These are phyloP conservation scores for Hyphodiscus hymeniophilus DNA, from an alignment of 495 filamentous ascomycete species.

Conservation along the genomic window DNA sequence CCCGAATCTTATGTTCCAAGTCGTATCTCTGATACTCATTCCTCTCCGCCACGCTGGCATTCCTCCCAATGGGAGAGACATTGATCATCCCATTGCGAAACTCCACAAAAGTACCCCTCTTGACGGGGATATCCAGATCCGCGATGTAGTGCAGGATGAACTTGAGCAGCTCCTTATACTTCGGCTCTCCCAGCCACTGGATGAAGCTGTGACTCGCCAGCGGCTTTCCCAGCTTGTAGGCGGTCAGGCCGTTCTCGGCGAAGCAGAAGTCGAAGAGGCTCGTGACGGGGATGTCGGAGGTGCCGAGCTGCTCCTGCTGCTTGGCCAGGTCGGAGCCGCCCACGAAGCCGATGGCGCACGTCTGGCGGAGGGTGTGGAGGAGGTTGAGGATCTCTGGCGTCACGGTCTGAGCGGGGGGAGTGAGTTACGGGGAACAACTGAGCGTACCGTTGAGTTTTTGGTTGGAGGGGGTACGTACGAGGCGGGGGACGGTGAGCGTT, in stretches of 20 bases:
- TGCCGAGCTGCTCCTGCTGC: conserved; percentile 92
- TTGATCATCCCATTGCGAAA: conserved; percentile 98
- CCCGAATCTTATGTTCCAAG: conserved; percentile 61
- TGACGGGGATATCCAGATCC: conserved; percentile 78
- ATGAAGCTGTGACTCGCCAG: conserved; percentile 80
- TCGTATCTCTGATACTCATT: conserved; percentile 75
- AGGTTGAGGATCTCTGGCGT: conserved; percentile 75
- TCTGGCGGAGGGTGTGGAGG: conserved; percentile 71
- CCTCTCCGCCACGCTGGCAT: conserved; percentile 73
- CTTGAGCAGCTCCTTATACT: conserved; percentile 79
- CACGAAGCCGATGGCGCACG: conserved; percentile 86
- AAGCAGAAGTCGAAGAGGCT: conserved; percentile 94
- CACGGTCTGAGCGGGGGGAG: conserved; percentile 38
- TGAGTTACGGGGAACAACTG: too few species aligned
- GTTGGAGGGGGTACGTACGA: conserved; percentile 40
- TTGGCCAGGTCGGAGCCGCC: conserved; percentile 82
- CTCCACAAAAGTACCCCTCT: conserved; percentile 94
- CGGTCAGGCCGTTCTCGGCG: conserved; percentile 88
- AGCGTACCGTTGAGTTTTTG: too few species aligned
- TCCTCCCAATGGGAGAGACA: conserved; percentile 83
- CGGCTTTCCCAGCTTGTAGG: conserved; percentile 68
- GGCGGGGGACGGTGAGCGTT: conserved; percentile 72
- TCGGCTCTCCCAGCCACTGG: conserved; percentile 81
- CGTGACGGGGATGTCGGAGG: conserved; percentile 51
- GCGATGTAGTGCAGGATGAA: conserved; percentile 87